These are phyloP conservation scores for Xenoacremonium recifei DNA, from an alignment of 2,329 filamentous ascomycete genomes.

Conservation along the genomic window DNA sequence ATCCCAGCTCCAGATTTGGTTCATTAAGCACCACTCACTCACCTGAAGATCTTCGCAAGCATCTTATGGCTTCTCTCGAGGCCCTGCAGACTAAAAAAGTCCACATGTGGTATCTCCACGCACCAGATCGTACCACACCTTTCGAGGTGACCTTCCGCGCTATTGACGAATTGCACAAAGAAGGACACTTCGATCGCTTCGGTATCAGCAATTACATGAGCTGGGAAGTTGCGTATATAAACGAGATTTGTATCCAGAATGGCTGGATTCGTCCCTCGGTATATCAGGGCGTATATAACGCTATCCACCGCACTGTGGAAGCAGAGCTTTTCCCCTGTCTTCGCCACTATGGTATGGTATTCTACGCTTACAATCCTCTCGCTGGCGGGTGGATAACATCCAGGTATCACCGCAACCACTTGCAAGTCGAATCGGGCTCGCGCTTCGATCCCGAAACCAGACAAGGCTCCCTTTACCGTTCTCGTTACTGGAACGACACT, in stretches of 20 bases:
- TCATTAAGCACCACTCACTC: not conserved
- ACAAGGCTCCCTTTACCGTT: constrained; percentile 8
- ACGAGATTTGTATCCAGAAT: constrained; percentile 64
- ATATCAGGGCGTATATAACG: constrained; percentile 70
- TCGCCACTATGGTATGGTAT: constrained; percentile 64
- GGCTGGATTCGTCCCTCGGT: constrained; percentile 70
- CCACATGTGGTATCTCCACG: constrained; percentile 38
- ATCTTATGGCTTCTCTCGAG: not conserved
- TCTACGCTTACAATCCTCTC: constrained; percentile 71
- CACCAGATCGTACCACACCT: constrained; percentile 55
- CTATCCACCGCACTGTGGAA: constrained; percentile 54
- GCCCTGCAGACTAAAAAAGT: constrained; percentile 8
- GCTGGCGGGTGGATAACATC: constrained; percentile 70
- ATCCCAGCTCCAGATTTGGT: constrained; percentile 7
- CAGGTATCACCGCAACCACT: constrained; percentile 40
- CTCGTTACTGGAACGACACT: constrained; percentile 60
- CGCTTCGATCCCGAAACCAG: constrained; percentile 20
- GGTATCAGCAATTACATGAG: constrained; percentile 72
- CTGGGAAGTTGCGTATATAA: constrained; percentile 75
- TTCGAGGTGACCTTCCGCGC: constrained; percentile 69
- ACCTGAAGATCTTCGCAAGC: not conserved
- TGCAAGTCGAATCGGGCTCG: constrained; percentile 20
- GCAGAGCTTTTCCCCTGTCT: constrained; percentile 64
- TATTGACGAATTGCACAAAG: constrained; percentile 67
- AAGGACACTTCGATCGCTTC: constrained; percentile 68